Base-by-base conservation (phyloP, 331 rosid genomes). In the Acacia concinna region DNA sequence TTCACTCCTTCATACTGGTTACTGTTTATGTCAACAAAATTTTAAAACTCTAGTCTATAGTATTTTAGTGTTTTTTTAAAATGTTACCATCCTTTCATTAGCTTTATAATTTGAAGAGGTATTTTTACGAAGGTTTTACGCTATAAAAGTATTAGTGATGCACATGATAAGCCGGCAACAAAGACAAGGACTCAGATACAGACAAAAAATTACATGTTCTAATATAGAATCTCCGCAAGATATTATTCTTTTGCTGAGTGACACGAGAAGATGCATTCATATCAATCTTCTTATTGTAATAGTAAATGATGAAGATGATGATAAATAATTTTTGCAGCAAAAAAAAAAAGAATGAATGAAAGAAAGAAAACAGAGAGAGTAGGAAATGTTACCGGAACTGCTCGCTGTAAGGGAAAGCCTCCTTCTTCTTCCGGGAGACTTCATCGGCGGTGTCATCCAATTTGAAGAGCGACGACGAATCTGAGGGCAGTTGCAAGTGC, bases 371-470 rank as follows among this genome's bases (percentile, higher is more conserved):
- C n/a, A 11, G 0, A 0, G 3, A 23, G 34, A 4, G 20, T 3
- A 35, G 37, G 44, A 12, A 80, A 59, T n/a, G 79, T 73, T 78
- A 95, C 99, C 96, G 79, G 84, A 88, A 87, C 40, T 92, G 94
- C 41, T 87, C 86, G 74, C 81, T 84, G 38, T 72, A 97, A 0
- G 99, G 99, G 64, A 95, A 54, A 41, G 65, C 84, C 70, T 91
- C 90, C 85, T 94, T 92, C 88, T 81, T 85, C 82, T 79, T 79
- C 65, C 54, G 70, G 8, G 17, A 25, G 21, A 77, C 77, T 4
- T 93, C 88, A 1, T 57, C 84, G 0, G 25, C 40, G 30, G 86
- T 34, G 23, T 87, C 90, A 35, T 84, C 89, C 8, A 83, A 75
- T 25, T 84, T 54, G 54, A 81, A 91, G 35, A 95, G 76, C 46